Conservation (phyloP, 352 stramenopile species). For the Elongisporangium senticosum region DNA sequence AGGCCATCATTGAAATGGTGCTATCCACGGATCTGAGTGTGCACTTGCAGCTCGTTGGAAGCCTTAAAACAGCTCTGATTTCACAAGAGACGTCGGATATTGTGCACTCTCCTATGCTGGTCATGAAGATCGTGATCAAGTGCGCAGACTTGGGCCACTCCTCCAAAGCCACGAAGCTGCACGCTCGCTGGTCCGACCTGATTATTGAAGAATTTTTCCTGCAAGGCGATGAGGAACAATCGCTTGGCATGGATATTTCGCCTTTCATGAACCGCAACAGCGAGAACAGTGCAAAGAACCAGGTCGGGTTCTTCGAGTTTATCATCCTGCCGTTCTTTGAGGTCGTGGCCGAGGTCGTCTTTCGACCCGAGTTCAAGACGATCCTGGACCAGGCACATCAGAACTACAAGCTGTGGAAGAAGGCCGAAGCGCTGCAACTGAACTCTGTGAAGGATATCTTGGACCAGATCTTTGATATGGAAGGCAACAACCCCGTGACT, state of each 20-base stretch:
- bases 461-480: slow-evolving; percentile 61
- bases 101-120: slow-evolving; percentile 70
- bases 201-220: slow-evolving; percentile 95
- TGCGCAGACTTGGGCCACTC: slow-evolving; percentile 92
- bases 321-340: slow-evolving; percentile 83
- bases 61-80: slow-evolving; percentile 74
- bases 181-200: slow-evolving; percentile 86
- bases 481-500: slow-evolving; percentile 12
- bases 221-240: slow-evolving; percentile 92
- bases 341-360: slow-evolving; percentile 69
- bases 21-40: slow-evolving; percentile 79
- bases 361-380: slow-evolving; percentile 68
- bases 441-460: slow-evolving; percentile 84
- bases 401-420: slow-evolving; percentile 83
- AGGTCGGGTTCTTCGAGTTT: slow-evolving; percentile 85
- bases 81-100: slow-evolving; percentile 70
- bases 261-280: slow-evolving; percentile 91
- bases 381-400: slow-evolving; percentile 77
- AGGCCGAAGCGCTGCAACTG: slow-evolving; percentile 70
- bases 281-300: slow-evolving; percentile 82
- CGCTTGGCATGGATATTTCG: slow-evolving; percentile 81
- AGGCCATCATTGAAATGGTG: slow-evolving; percentile 84
- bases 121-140: slow-evolving; percentile 88
- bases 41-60: slow-evolving; percentile 75
- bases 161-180: slow-evolving; percentile 75